Base-by-base conservation (phyloP, 1,284 basidiomycete genomes). In the Ustilago bromivora region DNA sequence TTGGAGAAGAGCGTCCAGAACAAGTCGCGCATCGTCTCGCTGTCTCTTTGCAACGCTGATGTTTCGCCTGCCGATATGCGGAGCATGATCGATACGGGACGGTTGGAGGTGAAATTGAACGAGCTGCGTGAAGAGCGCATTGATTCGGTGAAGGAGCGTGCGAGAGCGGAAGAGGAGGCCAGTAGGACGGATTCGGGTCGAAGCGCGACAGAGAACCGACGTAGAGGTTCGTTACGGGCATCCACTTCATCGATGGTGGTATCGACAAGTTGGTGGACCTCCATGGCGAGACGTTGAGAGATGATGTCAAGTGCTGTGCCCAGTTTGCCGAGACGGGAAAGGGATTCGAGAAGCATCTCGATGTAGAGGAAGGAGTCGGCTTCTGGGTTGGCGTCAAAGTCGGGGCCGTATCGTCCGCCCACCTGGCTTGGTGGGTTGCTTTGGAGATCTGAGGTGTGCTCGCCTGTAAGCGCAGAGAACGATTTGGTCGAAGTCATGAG, bases 1-100 rank as follows among this genome's bases (percentile, higher is more conserved):
- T 99, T 99, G 6, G 95, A 97, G 85, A 95, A 99, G 17, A 98
- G 87, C 4, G 97, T 98, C 96, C 96, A 99, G 87, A 99, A 98
- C 41, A 99, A 89, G 87, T 99, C 97, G 70, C 89, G 90, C 81
- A 86, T 84, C 57, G 81, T 84, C 65, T 86, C 84, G 32, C 73
- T 71, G 38, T 85, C 84, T 12, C 78, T 67, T 54, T 81, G 77
- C 61, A 84, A 69, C 38, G 79, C 79, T 19, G 72, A 76, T 0
- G 69, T 70, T 52, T 86, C 84, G 58, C 74, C 65, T 1, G 81
- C 73, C 15, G 71, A 66, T 53, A 79, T 70, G 38, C 82, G 71
- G 46, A 79, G 66, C 72, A 79, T 61, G 40, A 61, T 64, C 49
- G 72, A 73, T 0, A 56, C 53, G 4, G 66, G 75, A 2, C 75